These are phyloP conservation scores for Xylariaceae sp. DNA, from an alignment of 2,329 filamentous ascomycete species.

Conservation along the genomic window DNA sequence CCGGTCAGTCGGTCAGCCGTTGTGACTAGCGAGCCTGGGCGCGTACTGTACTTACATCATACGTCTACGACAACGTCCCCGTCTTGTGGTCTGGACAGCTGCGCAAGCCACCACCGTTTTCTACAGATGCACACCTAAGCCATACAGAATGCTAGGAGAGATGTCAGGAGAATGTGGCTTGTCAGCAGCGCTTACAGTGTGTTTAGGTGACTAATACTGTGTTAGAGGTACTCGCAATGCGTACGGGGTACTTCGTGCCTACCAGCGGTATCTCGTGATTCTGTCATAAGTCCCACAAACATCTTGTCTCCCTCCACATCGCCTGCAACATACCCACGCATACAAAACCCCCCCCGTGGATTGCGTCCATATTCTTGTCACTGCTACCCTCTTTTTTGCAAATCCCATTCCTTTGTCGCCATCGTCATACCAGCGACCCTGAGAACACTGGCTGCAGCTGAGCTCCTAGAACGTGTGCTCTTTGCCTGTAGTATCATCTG, in stretches of 20 bases:
- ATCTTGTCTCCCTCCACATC: slow-evolving; percentile 11
- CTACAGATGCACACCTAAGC: not conserved
- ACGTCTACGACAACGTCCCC: not conserved
- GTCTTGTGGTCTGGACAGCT: not conserved
- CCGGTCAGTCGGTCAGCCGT: too few species aligned
- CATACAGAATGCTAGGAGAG: not conserved
- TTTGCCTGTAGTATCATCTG: not conserved
- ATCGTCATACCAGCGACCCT: not conserved
- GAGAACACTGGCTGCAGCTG: not conserved
- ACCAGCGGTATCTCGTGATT: slow-evolving; percentile 17
- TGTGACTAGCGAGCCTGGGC: too few species aligned
- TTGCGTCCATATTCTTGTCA: slow-evolving; percentile 16
- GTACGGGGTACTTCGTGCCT: not conserved
- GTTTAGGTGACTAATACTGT: not conserved
- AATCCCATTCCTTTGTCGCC: not conserved
- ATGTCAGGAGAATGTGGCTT: not conserved
- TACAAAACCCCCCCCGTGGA: slow-evolving; percentile 12
- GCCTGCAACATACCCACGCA: slow-evolving; percentile 8
- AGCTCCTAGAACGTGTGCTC: slow-evolving; percentile 3
- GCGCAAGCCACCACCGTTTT: not conserved
- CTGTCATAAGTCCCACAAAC: slow-evolving; percentile 14
- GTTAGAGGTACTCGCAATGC: not conserved
- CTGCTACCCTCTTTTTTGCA: slow-evolving; percentile 11
- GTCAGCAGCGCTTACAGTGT: not conserved
- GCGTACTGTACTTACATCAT: not conserved